These are phyloP conservation scores for Hibiscus syriacus DNA, from an alignment of 345 rosid species.

Conservation along the genomic window DNA sequence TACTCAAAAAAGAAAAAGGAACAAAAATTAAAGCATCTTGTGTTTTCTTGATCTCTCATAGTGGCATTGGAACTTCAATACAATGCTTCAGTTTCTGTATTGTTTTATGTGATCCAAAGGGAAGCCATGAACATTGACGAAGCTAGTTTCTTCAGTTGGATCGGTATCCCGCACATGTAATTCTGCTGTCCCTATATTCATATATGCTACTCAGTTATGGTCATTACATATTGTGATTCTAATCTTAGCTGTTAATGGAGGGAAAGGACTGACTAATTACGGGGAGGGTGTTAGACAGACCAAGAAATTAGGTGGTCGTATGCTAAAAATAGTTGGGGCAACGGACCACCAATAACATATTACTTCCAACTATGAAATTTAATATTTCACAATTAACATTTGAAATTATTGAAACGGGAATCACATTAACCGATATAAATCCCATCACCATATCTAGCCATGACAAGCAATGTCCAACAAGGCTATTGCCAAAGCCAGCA, in stretches of 20 bases:
- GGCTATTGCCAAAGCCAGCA: not conserved
- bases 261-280: not conserved
- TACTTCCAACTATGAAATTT: not conserved
- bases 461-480: not conserved
- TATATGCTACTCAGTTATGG: not conserved
- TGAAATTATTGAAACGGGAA: not conserved
- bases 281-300: not conserved
- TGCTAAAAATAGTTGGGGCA: not conserved
- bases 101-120: not conserved
- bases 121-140: not conserved
- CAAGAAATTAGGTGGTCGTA: not conserved
- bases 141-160: not conserved
- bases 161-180: not conserved
- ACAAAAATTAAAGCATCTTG: too few species aligned
- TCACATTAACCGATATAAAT: not conserved
- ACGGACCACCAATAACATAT: not conserved
- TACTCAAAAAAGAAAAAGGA: too few species aligned
- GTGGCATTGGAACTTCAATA: too few species aligned
- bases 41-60: too few species aligned
- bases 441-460: not conserved
- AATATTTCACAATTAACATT: not conserved
- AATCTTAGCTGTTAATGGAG: not conserved
- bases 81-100: not conserved
- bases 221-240: not conserved
- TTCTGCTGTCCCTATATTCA: not conserved